These are phyloP conservation scores for Cystoderma amianthinum DNA, from an alignment of 768 basidiomycete species.

Conservation along the genomic window DNA sequence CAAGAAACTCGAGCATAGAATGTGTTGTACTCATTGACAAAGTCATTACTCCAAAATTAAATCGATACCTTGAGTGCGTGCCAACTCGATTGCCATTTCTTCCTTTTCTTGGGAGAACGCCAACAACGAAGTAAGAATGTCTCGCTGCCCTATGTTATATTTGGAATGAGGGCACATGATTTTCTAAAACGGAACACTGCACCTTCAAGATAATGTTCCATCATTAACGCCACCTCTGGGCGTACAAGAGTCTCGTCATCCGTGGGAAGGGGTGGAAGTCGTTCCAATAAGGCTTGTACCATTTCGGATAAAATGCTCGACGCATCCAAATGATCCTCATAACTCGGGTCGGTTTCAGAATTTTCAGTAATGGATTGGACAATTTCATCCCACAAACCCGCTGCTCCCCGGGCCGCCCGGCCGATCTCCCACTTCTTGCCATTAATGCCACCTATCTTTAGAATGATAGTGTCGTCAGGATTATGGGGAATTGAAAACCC, in stretches of 20 bases:
- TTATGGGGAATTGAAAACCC: conserved; percentile 80
- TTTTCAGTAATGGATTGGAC: conserved; percentile 19
- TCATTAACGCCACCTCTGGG: conserved; percentile 57
- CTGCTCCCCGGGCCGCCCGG: conserved; percentile 43
- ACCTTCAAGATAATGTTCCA: conserved; percentile 65
- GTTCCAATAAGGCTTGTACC: conserved; percentile 42
- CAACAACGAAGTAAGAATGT: conserved; percentile 51
- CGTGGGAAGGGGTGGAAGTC: conserved; percentile 32
- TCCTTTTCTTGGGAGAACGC: conserved; percentile 41
- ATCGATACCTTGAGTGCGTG: conserved; percentile 46
- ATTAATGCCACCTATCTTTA: conserved; percentile 59
- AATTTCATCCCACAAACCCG: conserved; percentile 58
- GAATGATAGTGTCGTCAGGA: conserved; percentile 79
- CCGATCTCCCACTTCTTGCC: conserved; percentile 58
- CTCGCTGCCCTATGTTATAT: conserved; percentile 41
- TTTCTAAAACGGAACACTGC: conserved; percentile 4
- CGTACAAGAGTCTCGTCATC: conserved; percentile 25
- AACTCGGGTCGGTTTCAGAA: conserved; percentile 20
- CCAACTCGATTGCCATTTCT: conserved; percentile 35
- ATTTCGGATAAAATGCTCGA: conserved; percentile 63
- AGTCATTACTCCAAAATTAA: conserved; percentile 38
- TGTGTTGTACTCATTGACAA: neutral
- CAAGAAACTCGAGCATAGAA: neutral
- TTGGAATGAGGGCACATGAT: conserved; percentile 1
- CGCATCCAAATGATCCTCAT: conserved; percentile 65